These are phyloP conservation scores for Pulveroboletus sp. DNA, from an alignment of 768 basidiomycete genomes.

Conservation along the genomic window DNA sequence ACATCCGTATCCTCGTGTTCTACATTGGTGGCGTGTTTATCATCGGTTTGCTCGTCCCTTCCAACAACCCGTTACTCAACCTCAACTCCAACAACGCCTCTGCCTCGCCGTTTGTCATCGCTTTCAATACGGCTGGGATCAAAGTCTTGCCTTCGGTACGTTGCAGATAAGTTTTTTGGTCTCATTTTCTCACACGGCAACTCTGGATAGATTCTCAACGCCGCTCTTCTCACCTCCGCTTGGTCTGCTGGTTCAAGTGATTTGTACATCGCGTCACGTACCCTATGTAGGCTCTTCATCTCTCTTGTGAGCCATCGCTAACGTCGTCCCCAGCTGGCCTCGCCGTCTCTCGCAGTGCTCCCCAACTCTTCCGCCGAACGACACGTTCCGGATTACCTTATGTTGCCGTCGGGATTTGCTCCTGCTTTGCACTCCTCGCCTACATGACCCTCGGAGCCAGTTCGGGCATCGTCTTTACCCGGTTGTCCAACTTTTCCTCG, in stretches of 20 bases:
- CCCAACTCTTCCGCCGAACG: slow-evolving; percentile 46
- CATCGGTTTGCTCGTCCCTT: no score
- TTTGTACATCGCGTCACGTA: slow-evolving; percentile 38
- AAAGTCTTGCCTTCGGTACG: no score
- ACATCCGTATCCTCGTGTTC: no score
- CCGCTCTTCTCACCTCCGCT: slow-evolving; percentile 41
- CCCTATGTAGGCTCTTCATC: slow-evolving; percentile 29
- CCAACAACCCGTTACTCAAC: no score
- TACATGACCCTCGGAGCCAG: slow-evolving; percentile 39
- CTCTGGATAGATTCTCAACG: slow-evolving; percentile 31
- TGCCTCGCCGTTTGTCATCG: no score
- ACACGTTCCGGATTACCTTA: slow-evolving; percentile 43
- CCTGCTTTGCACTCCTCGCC: slow-evolving; percentile 35
- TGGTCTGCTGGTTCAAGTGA: slow-evolving; percentile 43
- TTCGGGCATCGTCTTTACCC: slow-evolving; percentile 39
- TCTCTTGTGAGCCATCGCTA: no score
- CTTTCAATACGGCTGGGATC: no score
- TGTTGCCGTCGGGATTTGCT: slow-evolving; percentile 32
- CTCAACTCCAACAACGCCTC: no score
- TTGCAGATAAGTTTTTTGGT: no score
- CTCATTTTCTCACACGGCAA: background rate
- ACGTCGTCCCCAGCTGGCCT: slow-evolving; percentile 45
- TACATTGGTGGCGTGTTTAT: no score
- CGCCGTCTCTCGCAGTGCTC: slow-evolving; percentile 51
- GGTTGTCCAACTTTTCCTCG: slow-evolving; percentile 36